A percentile compares a stretch with the other conserved stretches of the same genome.
These are phyloP conservation scores for Phaseolus coccineus DNA, from an alignment of 331 rosid species.

Conservation along the genomic window DNA sequence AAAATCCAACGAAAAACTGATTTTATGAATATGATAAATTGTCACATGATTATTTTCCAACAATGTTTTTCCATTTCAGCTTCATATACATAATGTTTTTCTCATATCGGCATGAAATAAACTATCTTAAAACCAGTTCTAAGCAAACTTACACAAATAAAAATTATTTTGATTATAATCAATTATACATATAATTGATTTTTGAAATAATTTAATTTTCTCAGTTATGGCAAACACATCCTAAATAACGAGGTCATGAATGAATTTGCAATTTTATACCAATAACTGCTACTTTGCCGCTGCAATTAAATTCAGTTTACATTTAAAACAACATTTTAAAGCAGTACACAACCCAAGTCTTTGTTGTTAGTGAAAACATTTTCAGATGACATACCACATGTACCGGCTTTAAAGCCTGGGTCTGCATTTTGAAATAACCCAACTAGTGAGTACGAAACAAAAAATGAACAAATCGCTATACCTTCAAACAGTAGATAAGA, in stretches of 20 bases:
- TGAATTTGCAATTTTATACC: slow-evolving; percentile 17
- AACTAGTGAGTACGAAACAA: slow-evolving; percentile 12
- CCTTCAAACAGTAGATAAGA: slow-evolving; percentile 91
- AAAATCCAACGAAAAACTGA: too few species aligned
- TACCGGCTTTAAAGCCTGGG: slow-evolving; percentile 12
- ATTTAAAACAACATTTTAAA: slow-evolving; percentile 16
- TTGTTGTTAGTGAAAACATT: neutral
- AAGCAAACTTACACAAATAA: too few species aligned
- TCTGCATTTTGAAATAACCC: slow-evolving; percentile 2
- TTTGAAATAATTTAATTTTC: too few species aligned
- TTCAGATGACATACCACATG: slow-evolving; percentile 24
- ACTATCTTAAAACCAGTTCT: too few species aligned
- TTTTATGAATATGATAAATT: too few species aligned
- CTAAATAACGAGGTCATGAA: slow-evolving; percentile 6
- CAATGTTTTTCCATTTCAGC: too few species aligned
- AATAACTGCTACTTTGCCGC: neutral
- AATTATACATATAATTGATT: too few species aligned
- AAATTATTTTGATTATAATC: too few species aligned
- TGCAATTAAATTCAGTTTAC: slow-evolving; percentile 29
- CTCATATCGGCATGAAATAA: too few species aligned
- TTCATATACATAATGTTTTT: too few species aligned
- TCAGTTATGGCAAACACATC: too few species aligned
- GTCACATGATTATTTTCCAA: too few species aligned
- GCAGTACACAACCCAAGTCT: slow-evolving; percentile 24
- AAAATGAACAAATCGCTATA: slow-evolving; percentile 41